Base-by-base conservation (phyloP, 495 filamentous ascomycete species). In the Pyronema domesticum region DNA sequence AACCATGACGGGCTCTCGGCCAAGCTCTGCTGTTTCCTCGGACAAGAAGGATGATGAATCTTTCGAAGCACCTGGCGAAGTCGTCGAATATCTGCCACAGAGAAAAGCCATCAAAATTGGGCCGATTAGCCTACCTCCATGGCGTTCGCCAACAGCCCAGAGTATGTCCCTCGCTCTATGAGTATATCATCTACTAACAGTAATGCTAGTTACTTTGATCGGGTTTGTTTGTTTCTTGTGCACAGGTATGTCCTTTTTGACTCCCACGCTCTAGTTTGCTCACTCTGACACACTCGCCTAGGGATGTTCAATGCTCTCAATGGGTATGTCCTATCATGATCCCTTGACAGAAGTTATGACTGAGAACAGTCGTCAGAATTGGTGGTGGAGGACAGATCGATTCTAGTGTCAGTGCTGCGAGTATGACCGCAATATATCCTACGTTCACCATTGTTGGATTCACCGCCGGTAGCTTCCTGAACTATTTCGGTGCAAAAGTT, bases 401-500 rank as follows among this genome's bases (percentile, higher is more conserved):
- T 60, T 47, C 72, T 0, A 70, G 68, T 17, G 78, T 83, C 54
- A 77, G 80, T 59, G 76, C 82, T 61, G 76, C 84, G 60, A 78
- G 85, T 57, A 78, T 74, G 62, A 81, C 78, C 3, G 85, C 85
- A 9, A 67, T 88, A 11, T 89, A 93, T 68, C 78, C 80, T 43
- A 87, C 85, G 36, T 94, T 94, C 59, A 80, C 85, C 42, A 77
- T 91, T 10, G 81, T 91, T 55, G 86, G 81, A 50, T 94, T 94
- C 73, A 84, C 87, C 62, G 86, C 85, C 18, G 86, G 86, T 44
- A 84, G 81, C 39, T 74, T 89, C 58, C 53, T 66, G n/a, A 66
- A 66, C 55, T 62, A 65, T 44, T 53, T 91, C 57, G 89, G 89
- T 58, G 73, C 94, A 45, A 77, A 74, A 58, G 54, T 75, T n/a